Percentiles rank a stretch among this genome's conserved stretches.
These are phyloP conservation scores for Umbelopsis sp. DNA, from an alignment of 371 early-diverging fungal genomes.

Conservation along the genomic window DNA sequence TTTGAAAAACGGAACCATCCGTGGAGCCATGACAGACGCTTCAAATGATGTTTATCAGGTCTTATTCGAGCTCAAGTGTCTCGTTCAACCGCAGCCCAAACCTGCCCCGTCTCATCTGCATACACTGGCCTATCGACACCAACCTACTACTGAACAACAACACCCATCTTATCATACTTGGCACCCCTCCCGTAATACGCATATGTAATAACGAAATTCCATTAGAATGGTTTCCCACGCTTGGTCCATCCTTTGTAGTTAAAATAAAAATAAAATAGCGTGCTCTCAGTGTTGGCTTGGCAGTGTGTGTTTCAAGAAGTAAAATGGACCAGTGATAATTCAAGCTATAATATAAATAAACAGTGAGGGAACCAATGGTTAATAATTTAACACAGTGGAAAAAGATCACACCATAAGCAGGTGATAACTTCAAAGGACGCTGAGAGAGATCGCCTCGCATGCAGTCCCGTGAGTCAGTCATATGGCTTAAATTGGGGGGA, in stretches of 20 bases:
- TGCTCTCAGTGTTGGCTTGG: too few relatives aligned
- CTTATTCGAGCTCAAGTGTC: conserved; percentile 36
- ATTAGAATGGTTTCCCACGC: not conserved
- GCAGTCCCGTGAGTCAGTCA: conserved; percentile 15
- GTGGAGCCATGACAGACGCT: conserved; percentile 45
- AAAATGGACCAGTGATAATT: too few relatives aligned
- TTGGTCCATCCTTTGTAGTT: too few relatives aligned
- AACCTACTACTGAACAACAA: not conserved
- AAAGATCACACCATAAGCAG: conserved; percentile 9
- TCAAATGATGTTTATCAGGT: conserved; percentile 30
- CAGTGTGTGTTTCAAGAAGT: too few relatives aligned
- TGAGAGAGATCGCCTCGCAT: conserved; percentile 1
- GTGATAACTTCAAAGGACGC: not conserved
- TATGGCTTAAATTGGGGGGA: not conserved
- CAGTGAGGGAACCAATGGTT: not conserved
- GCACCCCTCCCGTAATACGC: conserved; percentile 3
- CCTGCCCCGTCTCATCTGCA: conserved; percentile 5
- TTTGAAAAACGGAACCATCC: conserved; percentile 47
- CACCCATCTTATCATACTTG: not conserved
- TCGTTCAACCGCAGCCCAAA: not conserved
- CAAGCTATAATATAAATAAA: not conserved
- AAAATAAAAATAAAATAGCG: too few relatives aligned
- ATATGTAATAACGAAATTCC: not conserved
- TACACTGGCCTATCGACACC: conserved; percentile 9
- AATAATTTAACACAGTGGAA: not conserved